Evolutionary conservation across 1,284 basidiomycete genomes (phyloP), one percentile per base, ranked within the genome.

Genomic region (Trichosporon inkin): DNA sequence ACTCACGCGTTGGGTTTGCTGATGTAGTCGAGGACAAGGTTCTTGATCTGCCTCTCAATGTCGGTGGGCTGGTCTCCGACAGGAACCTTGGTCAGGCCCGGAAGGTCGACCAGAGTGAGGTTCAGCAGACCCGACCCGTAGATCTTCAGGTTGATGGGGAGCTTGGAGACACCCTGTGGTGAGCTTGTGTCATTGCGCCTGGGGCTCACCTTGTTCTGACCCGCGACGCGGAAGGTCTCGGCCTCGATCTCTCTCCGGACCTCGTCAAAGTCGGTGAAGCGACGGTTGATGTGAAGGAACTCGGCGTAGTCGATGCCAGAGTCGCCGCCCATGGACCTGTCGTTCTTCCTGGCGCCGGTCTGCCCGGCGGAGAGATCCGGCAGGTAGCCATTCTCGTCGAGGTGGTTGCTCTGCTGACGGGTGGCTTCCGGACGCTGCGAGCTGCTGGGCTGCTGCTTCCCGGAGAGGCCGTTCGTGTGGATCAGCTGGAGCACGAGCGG

Each of bases 211-310:
- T 98, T 99, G 80, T 99, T 99, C 82, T 98, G 94, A 0, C 95
- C 95, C 0, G 96, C 95, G 28, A 99, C 95, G 47, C 95, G 83
- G 77, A 89, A 94, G 2, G 96, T 99, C 82, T 99, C 96, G 75
- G 92, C 90, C 79, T 99, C 95, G 66, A 99, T 99, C 81, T 99
- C 96, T 67, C 88, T 88, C 38, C 93, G 84, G 67, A 99, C 90
- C 70, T 98, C 94, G 57, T 84, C 83, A 74, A 96, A 98, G 74
- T 98, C 94, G 51, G 92, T 94, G 79, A 95, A 98, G 54, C 90
- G 86, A 75, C 92, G 92, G 83, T 98, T 93, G 64, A 95, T 83
- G 78, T 99, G 95, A 34, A 98, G 83, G 78, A 99, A 99, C 78
- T 99, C 95, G 56, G 86, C 95, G 85, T 94, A 98, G 82, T 95